Percentiles rank a stretch among this genome's conserved stretches.
phyloP scores from a whole-genome alignment of 106 monocot species.

The Phalaenopsis equestris region DNA sequence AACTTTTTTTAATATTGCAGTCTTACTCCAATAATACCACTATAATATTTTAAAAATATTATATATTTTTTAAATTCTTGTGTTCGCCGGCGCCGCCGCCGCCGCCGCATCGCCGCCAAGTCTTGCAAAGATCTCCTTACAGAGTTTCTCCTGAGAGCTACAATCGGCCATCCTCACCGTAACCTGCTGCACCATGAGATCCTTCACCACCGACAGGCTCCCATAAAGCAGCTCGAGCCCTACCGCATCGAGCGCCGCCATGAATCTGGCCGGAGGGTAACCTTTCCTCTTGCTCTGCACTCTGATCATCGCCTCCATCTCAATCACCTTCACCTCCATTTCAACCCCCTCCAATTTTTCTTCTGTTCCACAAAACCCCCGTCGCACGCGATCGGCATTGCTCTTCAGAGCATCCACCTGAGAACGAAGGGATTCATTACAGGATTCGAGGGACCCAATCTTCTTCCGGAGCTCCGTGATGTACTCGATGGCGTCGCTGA shows the following conservation, averaged over 20 bases:
- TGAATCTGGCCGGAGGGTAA: conserved; percentile 35
- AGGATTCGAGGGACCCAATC: neutral
- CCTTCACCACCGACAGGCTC: conserved; percentile 34
- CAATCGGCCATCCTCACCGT: conserved; percentile 22
- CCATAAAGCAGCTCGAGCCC: conserved; percentile 30
- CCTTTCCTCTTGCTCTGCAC: conserved; percentile 24
- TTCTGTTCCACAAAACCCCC: neutral
- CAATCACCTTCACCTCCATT: conserved; percentile 28
- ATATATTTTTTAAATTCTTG: too few species aligned
- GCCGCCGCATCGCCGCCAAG: neutral
- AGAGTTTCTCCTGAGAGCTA: conserved; percentile 24
- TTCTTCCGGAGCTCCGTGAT: conserved; percentile 43
- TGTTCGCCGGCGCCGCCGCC: neutral
- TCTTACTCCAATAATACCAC: too few species aligned
- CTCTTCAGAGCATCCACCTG: conserved; percentile 17
- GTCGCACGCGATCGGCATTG: neutral
- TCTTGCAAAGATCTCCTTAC: conserved; percentile 11
- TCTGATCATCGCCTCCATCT: conserved; percentile 29
- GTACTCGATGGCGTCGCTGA: conserved; percentile 55
- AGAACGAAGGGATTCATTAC: conserved; percentile 10
- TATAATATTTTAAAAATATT: too few species aligned
- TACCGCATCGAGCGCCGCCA: conserved; percentile 28
- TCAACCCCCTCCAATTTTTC: conserved; percentile 18
- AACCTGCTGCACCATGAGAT: conserved; percentile 41
- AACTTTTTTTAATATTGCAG: too few species aligned